Evolutionary conservation across 192 early-diverging fungal species (phyloP), one percentile per base, ranked within the genome.

Genomic region (Coemansia sp.): DNA sequence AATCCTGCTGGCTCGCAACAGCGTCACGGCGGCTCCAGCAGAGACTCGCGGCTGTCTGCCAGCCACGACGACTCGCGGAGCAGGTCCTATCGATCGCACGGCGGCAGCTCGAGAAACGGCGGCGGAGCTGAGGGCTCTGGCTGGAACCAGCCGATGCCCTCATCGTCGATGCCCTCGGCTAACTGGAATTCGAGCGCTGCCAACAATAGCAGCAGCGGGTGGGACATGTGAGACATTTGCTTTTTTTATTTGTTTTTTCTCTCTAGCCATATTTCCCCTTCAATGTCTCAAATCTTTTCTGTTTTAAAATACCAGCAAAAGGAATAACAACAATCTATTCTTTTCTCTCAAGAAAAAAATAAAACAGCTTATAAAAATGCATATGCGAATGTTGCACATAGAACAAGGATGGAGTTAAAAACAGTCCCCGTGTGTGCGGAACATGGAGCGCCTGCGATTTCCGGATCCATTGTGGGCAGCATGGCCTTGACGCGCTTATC

Each of bases 381-480:
- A 22, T 37, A 59, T 40, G 57, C 57, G 9, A 59, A 16, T 18
- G 32, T 10, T 18, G 57, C 57, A 15, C n/a, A 59, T 13, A 59
- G 57, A 37, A 59, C 26, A 22, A 59, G 57, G 39, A 59, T 8
- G 11, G 19, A 39, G 39, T 37, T 59, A 21, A 51, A 39, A 41
- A 56, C 18, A 6, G 54, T 58, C 37, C 61, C 41, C 9, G 65
- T 40, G 8, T 22, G 56, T 36, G 62, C 48, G 2, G 10, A 7
- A 7, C 36, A n/a, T 21, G 72, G n/a, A 1, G 77, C 52, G 42
- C 49, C 78, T 8, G 73, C 73, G 6, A 81, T 41, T 41, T 76
- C 78, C 0, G 78, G 78, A 51, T 81, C 78, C 78, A 81, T 81
- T 11, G 78, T 67, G 5, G 78, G 78, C 7, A 81, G 67, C 67